Evolutionary conservation across 352 stramenopile genomes (phyloP), one percentile per base, ranked within the genome.

Genomic region (Aphanomyces stellatus): DNA sequence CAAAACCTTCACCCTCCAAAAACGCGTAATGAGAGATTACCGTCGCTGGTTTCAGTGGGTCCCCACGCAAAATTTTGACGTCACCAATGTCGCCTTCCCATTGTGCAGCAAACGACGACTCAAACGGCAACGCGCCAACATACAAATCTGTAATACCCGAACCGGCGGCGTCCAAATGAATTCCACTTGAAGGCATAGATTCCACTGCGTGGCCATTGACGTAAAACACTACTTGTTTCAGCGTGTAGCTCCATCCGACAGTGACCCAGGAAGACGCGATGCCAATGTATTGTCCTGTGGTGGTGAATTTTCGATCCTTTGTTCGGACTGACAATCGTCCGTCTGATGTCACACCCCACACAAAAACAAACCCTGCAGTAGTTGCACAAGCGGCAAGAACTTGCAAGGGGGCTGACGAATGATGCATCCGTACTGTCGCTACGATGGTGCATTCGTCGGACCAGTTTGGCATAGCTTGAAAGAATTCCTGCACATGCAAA

Each of bases 291-390:
- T 15, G 27, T 15, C 30, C 4, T 7, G 59, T 42, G 3, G 59
- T 66, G 2, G 25, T 27, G 31, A 66, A 66, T 28, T 66, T 53
- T 24, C 59, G 59, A 27, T 66, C 59, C 4, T 59, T 61, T 17
- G 59, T 42, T 19, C 59, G 59, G 2, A 66, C 27, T 8, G 10
- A 40, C 22, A 66, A 35, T 11, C 31, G 41, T 5, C 59, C 59
- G 25, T 25, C n/a, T 10, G 27, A 15, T 17, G 59, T 66, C 22
- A 66, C 46, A 25, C 59, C 59, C 27, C 49, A 66, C 5, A 66
- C 27, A 31, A 66, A 66, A 11, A 35, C 24, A 30, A 53, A 66
- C 27, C n/a, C 34, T n/a, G 37, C 15, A 27, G 17, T 35, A 27
- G 0, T 24, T 30, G 30, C 22, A 2, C 49, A 66, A 10, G 25